Evolutionary conservation across 1,284 basidiomycete genomes (phyloP), one percentile per base, ranked within the genome.

Genomic region (Pholiota adiposa): DNA sequence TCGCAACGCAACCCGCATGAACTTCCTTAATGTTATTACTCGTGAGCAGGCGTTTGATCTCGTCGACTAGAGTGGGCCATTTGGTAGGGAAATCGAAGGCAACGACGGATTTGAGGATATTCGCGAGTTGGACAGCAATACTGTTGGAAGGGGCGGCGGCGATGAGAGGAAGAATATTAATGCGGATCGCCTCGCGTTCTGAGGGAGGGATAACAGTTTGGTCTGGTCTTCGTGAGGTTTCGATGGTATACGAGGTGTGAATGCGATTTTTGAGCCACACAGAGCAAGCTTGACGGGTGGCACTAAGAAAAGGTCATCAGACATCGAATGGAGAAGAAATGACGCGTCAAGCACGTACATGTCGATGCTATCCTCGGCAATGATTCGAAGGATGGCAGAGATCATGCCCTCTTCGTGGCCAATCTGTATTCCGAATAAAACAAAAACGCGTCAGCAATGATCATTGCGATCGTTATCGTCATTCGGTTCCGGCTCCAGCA

Each of bases 231-330:
- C 80, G 72, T 46, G 68, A 64, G 27, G 69, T 68, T 56, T 86
- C 85, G 63, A 85, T 68, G 59, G 79, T 72, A 69, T 91, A 93
- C 16, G 81, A 82, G 2, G 79, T 79, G 62, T 84, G 83, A 54
- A 93, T 86, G 69, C 92, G 88, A 73, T 95, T 95, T 77, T 95
- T 95, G 67, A 95, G 80, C 82, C 89, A 95, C 21, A 95, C 90
- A 12, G 88, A 82, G 62, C 89, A 88, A 0, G 93, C 88, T 69
- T 93, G 91, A 51, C 90, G 89, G 53, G 87, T 90, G 23, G 89
- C 81, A 58, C 90, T 93, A 50, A 61, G 21, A 36, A 21, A 21
- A 27, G 33, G 18, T 56, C 58, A 54, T 59, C 56, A 41, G 43
- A 56, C 34, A 34, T 50, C 56, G 41, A 61, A 46, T 51, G n/a